Evolutionary conservation across 139 green algal genomes (phyloP), one percentile per base, ranked within the genome.

Genomic region (Zygnema cylindricum): DNA sequence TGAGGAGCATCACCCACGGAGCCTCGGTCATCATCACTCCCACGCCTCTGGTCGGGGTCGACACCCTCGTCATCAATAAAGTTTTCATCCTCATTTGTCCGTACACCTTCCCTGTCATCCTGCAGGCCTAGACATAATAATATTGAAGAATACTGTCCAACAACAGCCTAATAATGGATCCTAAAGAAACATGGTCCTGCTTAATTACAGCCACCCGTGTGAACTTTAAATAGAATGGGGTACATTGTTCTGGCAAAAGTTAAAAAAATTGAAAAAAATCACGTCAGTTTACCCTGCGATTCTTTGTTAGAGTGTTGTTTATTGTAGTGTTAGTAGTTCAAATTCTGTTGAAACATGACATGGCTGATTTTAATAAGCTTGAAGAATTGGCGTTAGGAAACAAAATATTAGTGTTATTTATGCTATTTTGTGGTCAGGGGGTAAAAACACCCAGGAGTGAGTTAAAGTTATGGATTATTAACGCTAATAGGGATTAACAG

Each of bases 31-130:
- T 33, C 78, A 63, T 86, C 78, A 33, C 42, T 82, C 32, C 54
- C 78, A 25, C 81, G 71, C n/a, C 73, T 38, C 35, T 86, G 40
- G n/a, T n/a, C n/a, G 21, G 71, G 73, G 0, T 89, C 36, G 39
- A 89, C 84, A 33, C 84, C 84, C 84, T 86, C 84, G 75, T 89
- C 84, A 40, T 89, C 84, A 75, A 89, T 89, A 41, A 89, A 89
- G n/a, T 36, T 55, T 33, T 89, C 84, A 40, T 89, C 84, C 25
- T 86, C 84, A 25, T n/a, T 35, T 33, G 73, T 89, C 77, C 38
- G 73, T 30, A 23, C 41, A 40, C 84, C 84, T 55, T 89, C 84
- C 75, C 73, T 75, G 76, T 89, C 84, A 30, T 89, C 84, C 84
- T 89, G 81, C 33, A 73, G 30, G 30, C 57, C 57, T n/a, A n/a